A percentile compares a stretch with the other conserved stretches of the same genome.
Evolutionary conservation across 371 early-diverging fungal genomes (phyloP).

Genomic region (Amoeboaphelidium protococcarum): DNA sequence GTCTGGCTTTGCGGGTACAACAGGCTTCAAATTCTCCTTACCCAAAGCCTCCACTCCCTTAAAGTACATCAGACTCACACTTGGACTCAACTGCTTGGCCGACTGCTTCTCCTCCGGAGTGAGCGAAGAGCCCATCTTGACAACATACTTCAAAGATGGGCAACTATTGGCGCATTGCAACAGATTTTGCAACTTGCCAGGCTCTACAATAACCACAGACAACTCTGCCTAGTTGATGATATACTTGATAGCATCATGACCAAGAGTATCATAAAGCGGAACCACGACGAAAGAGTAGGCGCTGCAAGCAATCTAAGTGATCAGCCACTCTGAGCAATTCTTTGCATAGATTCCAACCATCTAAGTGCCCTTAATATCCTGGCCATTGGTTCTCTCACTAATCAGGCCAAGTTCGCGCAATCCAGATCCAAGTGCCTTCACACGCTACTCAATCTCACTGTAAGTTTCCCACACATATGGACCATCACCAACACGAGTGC

Average conservation of each 20-base stretch:
- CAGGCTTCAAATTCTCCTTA: slow-evolving; percentile 24
- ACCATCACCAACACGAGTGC: background rate
- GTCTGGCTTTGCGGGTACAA: slow-evolving; percentile 32
- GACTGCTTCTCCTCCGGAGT: background rate
- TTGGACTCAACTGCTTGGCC: background rate
- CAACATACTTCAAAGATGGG: background rate
- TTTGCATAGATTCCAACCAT: background rate
- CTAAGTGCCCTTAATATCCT: too few species aligned
- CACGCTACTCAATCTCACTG: background rate
- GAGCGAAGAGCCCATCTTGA: background rate
- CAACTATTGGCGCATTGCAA: background rate
- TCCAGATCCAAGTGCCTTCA: background rate
- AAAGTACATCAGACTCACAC: slow-evolving; percentile 18
- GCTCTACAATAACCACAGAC: slow-evolving; percentile 37
- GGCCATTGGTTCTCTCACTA: background rate
- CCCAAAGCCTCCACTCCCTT: slow-evolving; percentile 35
- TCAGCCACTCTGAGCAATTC: background rate
- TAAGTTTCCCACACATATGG: background rate
- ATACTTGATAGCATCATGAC: slow-evolving; percentile 33
- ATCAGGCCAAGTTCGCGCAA: background rate
- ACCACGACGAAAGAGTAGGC: slow-evolving; percentile 4
- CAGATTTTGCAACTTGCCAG: slow-evolving; percentile 30
- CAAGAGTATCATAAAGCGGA: slow-evolving; percentile 17
- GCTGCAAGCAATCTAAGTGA: background rate
- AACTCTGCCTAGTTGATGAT: slow-evolving; percentile 50